Base-by-base conservation (phyloP, 805 yeast species). In the Ogataea trehalophila region DNA sequence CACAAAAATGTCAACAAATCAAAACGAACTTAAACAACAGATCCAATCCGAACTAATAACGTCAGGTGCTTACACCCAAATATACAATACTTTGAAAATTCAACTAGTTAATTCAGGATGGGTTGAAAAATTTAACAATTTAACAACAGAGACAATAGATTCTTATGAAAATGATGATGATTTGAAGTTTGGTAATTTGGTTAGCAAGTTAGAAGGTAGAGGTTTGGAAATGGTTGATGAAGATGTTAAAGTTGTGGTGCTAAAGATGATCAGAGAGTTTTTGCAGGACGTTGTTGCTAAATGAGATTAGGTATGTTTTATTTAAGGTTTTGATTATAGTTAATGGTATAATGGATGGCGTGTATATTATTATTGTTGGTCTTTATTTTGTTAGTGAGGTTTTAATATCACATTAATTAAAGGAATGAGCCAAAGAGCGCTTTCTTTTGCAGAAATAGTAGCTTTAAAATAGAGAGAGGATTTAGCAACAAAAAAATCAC, bases 61-160 rank as follows among this genome's bases (percentile, higher is more conserved):
- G 31, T 77, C 88, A 29, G 97, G 96, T 0, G 86, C 84, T 66
- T 89, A 89, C 65, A 92, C 86, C 51, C 74, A 76, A 73, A 84
- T 88, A 46, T 81, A 85, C 43, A 76, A 77, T 44, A 72, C 75
- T 42, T 68, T 91, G 49, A 80, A 80, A 55, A 74, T 82, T 46
- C 79, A 78, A 58, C 74, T 91, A 11, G 75, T 81, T 44, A 85
- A 86, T 59, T 75, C 84, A 1, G 97, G 97, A 6, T 91, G 97
- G 97, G 80, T 79, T 50, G 95, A 88, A 56, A 75, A 83, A 46
- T 81, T 91, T 26, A 73, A 79, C 41, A 76, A 74, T 37, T 55
- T 85, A 38, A 85, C 95, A 3, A 64, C 65, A 42, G 59, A 51
- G 49, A 76, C 67, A 62, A 76, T 76, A 59, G 34, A 54, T 55